Conservation (phyloP, 306 rosid genomes). For the Rosa chinensis region DNA sequence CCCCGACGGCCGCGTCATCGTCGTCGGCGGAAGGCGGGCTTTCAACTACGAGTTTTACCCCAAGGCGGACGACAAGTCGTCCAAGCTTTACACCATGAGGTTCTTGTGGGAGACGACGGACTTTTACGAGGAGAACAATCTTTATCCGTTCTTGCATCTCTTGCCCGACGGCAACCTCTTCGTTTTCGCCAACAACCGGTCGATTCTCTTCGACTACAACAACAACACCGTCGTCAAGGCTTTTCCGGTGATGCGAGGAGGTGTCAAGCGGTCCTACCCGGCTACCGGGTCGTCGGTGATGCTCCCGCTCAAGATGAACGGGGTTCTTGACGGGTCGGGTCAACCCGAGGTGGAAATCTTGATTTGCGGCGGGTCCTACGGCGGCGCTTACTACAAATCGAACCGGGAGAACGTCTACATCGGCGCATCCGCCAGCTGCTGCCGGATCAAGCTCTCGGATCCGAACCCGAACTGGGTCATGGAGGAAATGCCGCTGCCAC, state of each 20-base stretch:
- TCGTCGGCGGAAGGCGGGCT: constrained; percentile 54
- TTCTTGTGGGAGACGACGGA: constrained; percentile 63
- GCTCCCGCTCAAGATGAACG: constrained; percentile 43
- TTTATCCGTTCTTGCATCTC: constrained; percentile 81
- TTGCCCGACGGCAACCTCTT: constrained; percentile 70
- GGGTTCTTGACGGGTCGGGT: background rate
- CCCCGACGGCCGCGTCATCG: constrained; percentile 52
- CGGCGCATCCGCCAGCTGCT: constrained; percentile 56
- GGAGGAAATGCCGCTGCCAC: constrained; percentile 63
- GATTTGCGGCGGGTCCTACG: constrained; percentile 74
- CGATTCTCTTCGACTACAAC: constrained; percentile 47
- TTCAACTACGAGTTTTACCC: constrained; percentile 73
- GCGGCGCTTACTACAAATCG: constrained; percentile 44
- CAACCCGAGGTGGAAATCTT: constrained; percentile 52
- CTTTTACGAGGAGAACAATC: constrained; percentile 66
- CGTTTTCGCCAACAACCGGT: constrained; percentile 63
- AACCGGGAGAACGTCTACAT: constrained; percentile 21
- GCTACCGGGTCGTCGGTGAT: constrained; percentile 81
- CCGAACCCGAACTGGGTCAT: constrained; percentile 55
- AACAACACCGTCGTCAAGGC: constrained; percentile 32
- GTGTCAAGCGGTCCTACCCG: constrained; percentile 60
- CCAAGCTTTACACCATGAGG: constrained; percentile 13
- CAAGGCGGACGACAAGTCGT: constrained; percentile 17
- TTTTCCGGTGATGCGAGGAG: constrained; percentile 53
- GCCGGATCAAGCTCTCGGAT: constrained; percentile 51